A percentile compares a stretch with the other conserved stretches of the same genome.
phyloP scores from a whole-genome alignment of 2,329 filamentous ascomycete genomes.

The Fusarium acutatum region DNA sequence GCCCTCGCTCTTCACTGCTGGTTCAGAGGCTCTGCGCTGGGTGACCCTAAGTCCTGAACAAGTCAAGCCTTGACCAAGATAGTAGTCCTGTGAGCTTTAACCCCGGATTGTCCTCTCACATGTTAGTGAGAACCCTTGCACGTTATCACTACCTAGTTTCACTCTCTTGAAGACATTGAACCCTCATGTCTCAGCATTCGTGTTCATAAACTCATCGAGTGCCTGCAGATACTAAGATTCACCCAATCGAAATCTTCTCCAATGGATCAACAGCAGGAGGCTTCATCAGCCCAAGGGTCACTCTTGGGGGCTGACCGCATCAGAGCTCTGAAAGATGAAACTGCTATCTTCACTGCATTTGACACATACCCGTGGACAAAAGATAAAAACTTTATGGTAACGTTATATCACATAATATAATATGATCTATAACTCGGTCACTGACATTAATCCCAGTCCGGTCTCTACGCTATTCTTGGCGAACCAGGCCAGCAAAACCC shows the following conservation, averaged over 20 bases:
- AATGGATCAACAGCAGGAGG: slow-evolving; percentile 26
- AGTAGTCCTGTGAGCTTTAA: slow-evolving; percentile 4
- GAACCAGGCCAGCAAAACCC: slow-evolving; percentile 52
- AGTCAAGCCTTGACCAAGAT: slow-evolving; percentile 1
- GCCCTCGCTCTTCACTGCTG: neutral
- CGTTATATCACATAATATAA: neutral
- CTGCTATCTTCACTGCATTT: slow-evolving; percentile 65
- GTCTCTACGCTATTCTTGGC: slow-evolving; percentile 71
- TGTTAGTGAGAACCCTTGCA: slow-evolving; percentile 24
- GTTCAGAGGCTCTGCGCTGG: neutral
- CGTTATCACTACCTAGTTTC: neutral
- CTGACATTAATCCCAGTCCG: slow-evolving; percentile 53
- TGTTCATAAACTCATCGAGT: slow-evolving; percentile 1
- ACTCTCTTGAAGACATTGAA: neutral
- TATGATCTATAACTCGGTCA: neutral
- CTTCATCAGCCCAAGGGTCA: slow-evolving; percentile 24
- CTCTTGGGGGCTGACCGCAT: slow-evolving; percentile 49
- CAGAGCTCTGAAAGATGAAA: slow-evolving; percentile 50
- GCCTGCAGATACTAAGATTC: neutral
- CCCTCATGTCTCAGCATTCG: neutral
- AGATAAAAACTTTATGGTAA: slow-evolving; percentile 74
- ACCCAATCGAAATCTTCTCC: neutral
- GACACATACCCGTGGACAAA: slow-evolving; percentile 73
- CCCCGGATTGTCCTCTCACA: slow-evolving; percentile 35
- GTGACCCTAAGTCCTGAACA: neutral